Percentiles rank a stretch among this genome's conserved stretches.
These are phyloP conservation scores for Marasmius fiardii DNA, from an alignment of 1,284 basidiomycete species.

Conservation along the genomic window DNA sequence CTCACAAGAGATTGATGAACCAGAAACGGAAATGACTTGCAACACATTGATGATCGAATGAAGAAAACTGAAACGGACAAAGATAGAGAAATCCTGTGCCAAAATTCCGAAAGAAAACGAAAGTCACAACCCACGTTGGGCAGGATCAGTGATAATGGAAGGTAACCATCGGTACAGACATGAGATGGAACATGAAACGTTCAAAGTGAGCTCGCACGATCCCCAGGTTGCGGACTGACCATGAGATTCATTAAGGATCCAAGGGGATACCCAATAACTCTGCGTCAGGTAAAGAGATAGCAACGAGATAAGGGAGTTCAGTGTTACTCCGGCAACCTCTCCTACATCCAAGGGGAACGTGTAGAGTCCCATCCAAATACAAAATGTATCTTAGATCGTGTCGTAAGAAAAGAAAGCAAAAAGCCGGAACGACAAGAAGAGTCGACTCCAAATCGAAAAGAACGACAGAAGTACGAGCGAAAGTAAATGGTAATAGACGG, in stretches of 20 bases:
- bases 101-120: slow-evolving; percentile 1
- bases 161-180: too few relatives aligned
- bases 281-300: too few relatives aligned
- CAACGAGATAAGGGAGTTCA: too few relatives aligned
- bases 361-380: neutral
- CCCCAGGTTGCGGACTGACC: too few relatives aligned
- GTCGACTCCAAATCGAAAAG: neutral
- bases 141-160: too few relatives aligned
- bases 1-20: slow-evolving; percentile 1
- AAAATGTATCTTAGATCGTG: neutral
- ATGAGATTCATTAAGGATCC: too few relatives aligned
- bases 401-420: neutral
- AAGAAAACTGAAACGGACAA: slow-evolving; percentile 1
- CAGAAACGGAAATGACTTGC: slow-evolving; percentile 4
- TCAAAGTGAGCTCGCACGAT: too few relatives aligned
- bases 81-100: too few relatives aligned
- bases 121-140: neutral
- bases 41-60: too few relatives aligned
- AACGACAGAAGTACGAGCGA: slow-evolving; percentile 8
- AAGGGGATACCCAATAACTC: too few relatives aligned
- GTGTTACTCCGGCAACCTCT: too few relatives aligned
- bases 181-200: too few relatives aligned
- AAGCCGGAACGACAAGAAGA: neutral
- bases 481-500: slow-evolving; percentile 15
- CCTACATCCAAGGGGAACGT: neutral